Evolutionary conservation across 352 stramenopile genomes (phyloP).

Genomic region (Phytophthora europaea): DNA sequence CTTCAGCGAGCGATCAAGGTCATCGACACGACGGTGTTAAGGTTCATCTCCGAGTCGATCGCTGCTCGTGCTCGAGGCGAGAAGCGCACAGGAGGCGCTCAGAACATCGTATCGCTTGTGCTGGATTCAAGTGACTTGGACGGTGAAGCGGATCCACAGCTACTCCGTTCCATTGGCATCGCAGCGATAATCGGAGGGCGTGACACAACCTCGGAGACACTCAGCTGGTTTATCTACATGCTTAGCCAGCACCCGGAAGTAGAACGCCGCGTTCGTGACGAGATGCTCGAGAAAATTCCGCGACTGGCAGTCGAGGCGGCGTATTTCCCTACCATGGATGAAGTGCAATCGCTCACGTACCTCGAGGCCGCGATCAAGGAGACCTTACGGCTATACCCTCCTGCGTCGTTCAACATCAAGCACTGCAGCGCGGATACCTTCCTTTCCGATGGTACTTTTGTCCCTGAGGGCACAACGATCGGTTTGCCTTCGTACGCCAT

Average conservation of each 20-base stretch:
- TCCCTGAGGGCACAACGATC: conserved; percentile 40
- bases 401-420: conserved; percentile 53
- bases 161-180: conserved; percentile 63
- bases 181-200: conserved; percentile 61
- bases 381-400: conserved; percentile 57
- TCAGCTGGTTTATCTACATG: conserved; percentile 67
- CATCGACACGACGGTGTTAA: conserved; percentile 15
- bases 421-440: conserved; percentile 45
- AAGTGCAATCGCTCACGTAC: conserved; percentile 52
- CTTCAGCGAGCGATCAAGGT: conserved; percentile 15
- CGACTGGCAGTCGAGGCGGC: conserved; percentile 19
- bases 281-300: conserved; percentile 44
- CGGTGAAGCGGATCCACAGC: conserved; percentile 22
- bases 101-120: conserved; percentile 29
- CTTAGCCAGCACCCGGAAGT: conserved; percentile 50
- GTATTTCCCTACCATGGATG: conserved; percentile 34
- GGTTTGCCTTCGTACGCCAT: conserved; percentile 54
- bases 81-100: not conserved
- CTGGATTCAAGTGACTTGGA: conserved; percentile 12
- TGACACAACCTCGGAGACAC: conserved; percentile 63
- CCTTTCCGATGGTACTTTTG: conserved; percentile 57
- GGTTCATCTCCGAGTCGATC: conserved; percentile 31
- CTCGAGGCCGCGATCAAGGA: conserved; percentile 56
- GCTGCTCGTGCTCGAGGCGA: conserved; percentile 1
- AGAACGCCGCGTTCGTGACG: conserved; percentile 35